A percentile compares a stretch with the other conserved stretches of the same genome.
phyloP scores from a whole-genome alignment of 176 grass and related monocot species.

The Chrysopogon serrulatus region DNA sequence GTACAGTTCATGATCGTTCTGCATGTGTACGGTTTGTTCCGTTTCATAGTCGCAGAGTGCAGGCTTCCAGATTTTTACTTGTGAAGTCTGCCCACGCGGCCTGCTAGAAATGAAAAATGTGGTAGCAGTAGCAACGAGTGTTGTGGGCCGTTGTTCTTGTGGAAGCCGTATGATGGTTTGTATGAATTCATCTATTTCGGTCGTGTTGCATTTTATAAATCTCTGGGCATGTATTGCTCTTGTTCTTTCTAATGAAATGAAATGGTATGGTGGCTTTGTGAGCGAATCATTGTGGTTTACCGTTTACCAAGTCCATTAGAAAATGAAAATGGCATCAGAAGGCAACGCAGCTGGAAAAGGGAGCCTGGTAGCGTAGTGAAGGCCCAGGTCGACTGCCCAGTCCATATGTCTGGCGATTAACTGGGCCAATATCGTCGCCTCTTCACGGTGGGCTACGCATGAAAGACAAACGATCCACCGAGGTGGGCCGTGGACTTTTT shows the following conservation, averaged over 20 bases:
- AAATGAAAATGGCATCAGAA: background rate
- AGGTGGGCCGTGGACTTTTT: background rate
- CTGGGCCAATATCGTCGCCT: background rate
- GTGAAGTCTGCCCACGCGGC: slow-evolving; percentile 2
- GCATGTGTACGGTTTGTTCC: slow-evolving; percentile 33
- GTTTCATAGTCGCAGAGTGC: background rate
- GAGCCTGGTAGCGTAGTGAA: background rate
- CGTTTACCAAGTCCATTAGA: too few species aligned
- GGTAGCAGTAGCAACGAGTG: background rate
- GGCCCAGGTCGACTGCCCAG: background rate
- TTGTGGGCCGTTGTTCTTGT: background rate
- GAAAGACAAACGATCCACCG: background rate
- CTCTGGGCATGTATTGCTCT: background rate
- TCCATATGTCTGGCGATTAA: background rate
- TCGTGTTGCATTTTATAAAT: background rate
- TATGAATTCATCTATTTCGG: background rate
- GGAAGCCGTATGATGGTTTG: background rate
- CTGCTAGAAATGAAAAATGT: slow-evolving; percentile 14
- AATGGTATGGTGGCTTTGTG: background rate
- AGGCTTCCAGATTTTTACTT: slow-evolving; percentile 43
- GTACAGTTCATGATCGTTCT: slow-evolving; percentile 48
- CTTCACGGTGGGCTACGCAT: background rate
- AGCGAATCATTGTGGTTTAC: too few species aligned
- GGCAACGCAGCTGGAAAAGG: background rate
- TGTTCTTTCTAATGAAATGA: background rate